phyloP scores from a whole-genome alignment of 345 rosid species.

The Eucalyptus regnans region DNA sequence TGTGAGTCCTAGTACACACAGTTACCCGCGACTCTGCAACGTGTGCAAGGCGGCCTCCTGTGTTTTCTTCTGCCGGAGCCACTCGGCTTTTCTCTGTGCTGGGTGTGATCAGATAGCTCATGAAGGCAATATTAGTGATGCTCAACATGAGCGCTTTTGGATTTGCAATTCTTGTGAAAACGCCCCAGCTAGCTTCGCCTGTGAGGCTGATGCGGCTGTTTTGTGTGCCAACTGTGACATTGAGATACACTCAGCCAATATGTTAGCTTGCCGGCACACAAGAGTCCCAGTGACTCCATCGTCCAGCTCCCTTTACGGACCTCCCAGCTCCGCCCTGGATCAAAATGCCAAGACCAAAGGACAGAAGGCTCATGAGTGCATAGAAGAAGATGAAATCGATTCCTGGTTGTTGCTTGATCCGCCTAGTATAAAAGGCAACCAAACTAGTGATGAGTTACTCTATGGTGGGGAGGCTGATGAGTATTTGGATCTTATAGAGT shows the following conservation, averaged over 20 bases:
- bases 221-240: slow-evolving; percentile 11
- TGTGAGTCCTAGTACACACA: background rate
- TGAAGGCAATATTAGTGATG: background rate
- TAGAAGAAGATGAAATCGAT: slow-evolving; percentile 6
- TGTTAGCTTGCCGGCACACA: background rate
- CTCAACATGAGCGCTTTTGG: slow-evolving; percentile 14
- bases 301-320: background rate
- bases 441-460: background rate
- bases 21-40: slow-evolving; percentile 1
- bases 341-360: background rate
- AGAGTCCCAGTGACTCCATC: slow-evolving; percentile 4
- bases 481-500: slow-evolving; percentile 1
- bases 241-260: slow-evolving; percentile 14
- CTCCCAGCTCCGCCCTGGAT: background rate
- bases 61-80: slow-evolving; percentile 12
- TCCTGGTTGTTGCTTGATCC: slow-evolving; percentile 17
- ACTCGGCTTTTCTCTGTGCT: slow-evolving; percentile 11
- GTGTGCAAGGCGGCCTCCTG: slow-evolving; percentile 10
- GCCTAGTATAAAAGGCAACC: background rate
- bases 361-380: background rate
- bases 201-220: slow-evolving; percentile 24
- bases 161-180: slow-evolving; percentile 10
- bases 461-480: background rate
- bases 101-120: slow-evolving; percentile 10
- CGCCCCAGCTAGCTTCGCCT: slow-evolving; percentile 14